Base-by-base conservation (phyloP, 768 basidiomycete genomes). In the Psilocybe tampanensis region DNA sequence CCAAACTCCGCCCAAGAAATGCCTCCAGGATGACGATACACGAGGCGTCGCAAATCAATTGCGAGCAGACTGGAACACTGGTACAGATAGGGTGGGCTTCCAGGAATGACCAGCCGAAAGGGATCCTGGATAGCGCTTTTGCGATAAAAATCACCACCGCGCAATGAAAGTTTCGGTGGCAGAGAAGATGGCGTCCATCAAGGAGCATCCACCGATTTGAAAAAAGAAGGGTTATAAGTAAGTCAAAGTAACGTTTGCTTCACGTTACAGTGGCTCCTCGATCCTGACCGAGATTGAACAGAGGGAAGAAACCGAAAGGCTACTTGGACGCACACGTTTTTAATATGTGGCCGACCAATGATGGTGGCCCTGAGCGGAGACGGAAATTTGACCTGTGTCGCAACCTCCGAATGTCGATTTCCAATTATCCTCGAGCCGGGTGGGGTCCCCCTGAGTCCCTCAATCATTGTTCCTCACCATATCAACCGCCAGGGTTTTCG, bases 221-320 rank as follows among this genome's bases (percentile, higher is more conserved):
- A 52, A 58, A 52, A 34, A 26, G 18, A 47, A n/a, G n/a, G 54
- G 58, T 52, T 61, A 60, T 62, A 60, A 61, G 64, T 47, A 58
- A 53, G 50, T 49, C 55, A 60, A 52, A 60, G 60, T 64, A 64
- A 62, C 60, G 63, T 58, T 62, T 55, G 45, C 19, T 60, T 57
- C 60, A 62, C 60, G 60, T 62, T 58, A 61, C 58, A 57, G 58
- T 61, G 56, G 56, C 62, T 56, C 60, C 57, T 61, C 61, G 64
- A 64, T 62, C 59, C 60, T 51, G 60, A 44, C 65, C 64, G 65
- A 64, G 49, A 58, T 60, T 62, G 62, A 64, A 48, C 49, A 44
- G 41, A 47, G 55, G 60, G 52, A 56, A 56, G 48, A 59, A 60
- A 49, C 44, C 54, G 52, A 48, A n/a, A 24, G 19, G 32, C 8